phyloP scores from a whole-genome alignment of 1,284 basidiomycete species.

The Gastroboletus turbinatus region DNA sequence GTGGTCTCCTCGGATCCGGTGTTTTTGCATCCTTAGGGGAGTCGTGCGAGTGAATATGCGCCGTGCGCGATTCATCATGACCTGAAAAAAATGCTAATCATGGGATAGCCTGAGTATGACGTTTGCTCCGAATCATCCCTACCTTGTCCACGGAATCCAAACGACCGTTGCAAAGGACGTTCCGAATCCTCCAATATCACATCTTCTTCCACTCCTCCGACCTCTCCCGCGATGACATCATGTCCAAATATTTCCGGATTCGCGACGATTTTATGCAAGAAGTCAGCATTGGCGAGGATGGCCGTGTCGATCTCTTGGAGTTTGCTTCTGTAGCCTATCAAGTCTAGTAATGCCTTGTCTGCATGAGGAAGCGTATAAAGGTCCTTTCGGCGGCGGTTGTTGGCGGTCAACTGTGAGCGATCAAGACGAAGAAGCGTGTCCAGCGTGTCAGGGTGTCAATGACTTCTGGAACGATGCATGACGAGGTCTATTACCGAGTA shows the following conservation, averaged over 20 bases:
- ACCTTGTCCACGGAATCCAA: slow-evolving; percentile 13
- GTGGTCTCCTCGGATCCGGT: slow-evolving; percentile 24
- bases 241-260: slow-evolving; percentile 75
- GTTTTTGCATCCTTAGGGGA: slow-evolving; percentile 27
- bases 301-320: slow-evolving; percentile 66
- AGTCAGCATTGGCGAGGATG: slow-evolving; percentile 68
- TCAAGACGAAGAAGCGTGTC: neutral
- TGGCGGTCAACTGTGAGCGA: slow-evolving; percentile 59
- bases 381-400: slow-evolving; percentile 74
- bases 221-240: slow-evolving; percentile 34
- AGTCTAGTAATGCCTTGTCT: slow-evolving; percentile 61
- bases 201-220: slow-evolving; percentile 1
- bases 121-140: neutral
- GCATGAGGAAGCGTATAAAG: slow-evolving; percentile 57
- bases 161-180: neutral
- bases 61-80: slow-evolving; percentile 31
- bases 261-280: slow-evolving; percentile 63
- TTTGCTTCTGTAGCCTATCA: slow-evolving; percentile 66
- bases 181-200: neutral
- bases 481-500: slow-evolving; percentile 48
- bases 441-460: neutral
- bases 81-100: neutral
- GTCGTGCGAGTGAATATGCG: slow-evolving; percentile 28
- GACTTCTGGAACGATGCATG: neutral
- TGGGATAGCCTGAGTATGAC: neutral